Evolutionary conservation across 2,329 filamentous ascomycete species (phyloP).

Genomic region (Diaporthe caulivora): DNA sequence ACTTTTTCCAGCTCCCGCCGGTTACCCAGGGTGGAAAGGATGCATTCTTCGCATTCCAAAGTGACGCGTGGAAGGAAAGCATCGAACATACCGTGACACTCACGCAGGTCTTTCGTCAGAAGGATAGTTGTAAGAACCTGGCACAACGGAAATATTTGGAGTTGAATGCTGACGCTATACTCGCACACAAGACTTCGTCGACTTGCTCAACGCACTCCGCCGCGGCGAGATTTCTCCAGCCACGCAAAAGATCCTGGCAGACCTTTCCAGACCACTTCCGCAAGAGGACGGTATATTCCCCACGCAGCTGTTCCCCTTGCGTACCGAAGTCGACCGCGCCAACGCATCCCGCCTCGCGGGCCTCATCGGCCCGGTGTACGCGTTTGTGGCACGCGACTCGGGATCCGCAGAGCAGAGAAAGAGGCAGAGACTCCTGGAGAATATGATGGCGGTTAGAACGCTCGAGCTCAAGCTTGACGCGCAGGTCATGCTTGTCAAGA

Average conservation of each 20-base stretch:
- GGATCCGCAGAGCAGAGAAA: slow-evolving; percentile 65
- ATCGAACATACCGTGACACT: slow-evolving; percentile 81
- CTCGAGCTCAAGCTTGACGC: slow-evolving; percentile 79
- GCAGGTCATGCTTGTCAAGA: slow-evolving; percentile 85
- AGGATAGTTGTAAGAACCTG: slow-evolving; percentile 57
- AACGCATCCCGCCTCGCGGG: slow-evolving; percentile 73
- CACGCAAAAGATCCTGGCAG: slow-evolving; percentile 72
- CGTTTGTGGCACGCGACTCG: slow-evolving; percentile 72
- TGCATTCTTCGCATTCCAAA: slow-evolving; percentile 79
- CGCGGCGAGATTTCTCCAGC: slow-evolving; percentile 71
- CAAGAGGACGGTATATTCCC: slow-evolving; percentile 73
- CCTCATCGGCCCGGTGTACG: slow-evolving; percentile 69
- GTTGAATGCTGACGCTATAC: neutral
- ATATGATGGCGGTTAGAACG: slow-evolving; percentile 76
- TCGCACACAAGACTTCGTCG: slow-evolving; percentile 67
- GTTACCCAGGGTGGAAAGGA: slow-evolving; percentile 72
- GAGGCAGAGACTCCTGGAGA: slow-evolving; percentile 73
- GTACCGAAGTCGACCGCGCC: slow-evolving; percentile 78
- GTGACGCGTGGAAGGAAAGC: slow-evolving; percentile 77
- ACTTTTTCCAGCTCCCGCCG: slow-evolving; percentile 84
- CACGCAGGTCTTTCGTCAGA: slow-evolving; percentile 82
- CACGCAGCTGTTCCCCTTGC: slow-evolving; percentile 79
- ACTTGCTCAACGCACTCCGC: slow-evolving; percentile 83
- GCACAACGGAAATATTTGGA: neutral
- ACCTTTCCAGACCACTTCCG: slow-evolving; percentile 67